Evolutionary conservation across 1,284 basidiomycete genomes (phyloP), one percentile per base, ranked within the genome.

Genomic region (Trametes versicolor): DNA sequence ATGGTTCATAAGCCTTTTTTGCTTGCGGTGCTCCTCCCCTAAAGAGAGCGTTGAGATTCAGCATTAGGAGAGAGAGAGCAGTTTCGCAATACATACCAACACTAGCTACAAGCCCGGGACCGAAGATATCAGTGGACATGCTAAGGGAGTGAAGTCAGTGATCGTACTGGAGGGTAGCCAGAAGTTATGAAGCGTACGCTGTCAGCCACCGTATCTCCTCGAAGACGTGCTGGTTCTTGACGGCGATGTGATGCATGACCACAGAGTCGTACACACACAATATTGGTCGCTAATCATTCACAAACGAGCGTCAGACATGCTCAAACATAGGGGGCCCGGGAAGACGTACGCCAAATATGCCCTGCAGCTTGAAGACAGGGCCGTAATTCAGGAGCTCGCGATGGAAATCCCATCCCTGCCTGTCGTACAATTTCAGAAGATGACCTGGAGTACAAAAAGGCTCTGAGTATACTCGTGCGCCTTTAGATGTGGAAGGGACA

Each of bases 1-100:
- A 6, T 74, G 74, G 41, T 70, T 74, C 21, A 76, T 64, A n/a
- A 76, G 64, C 53, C 74, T 72, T 19, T 70, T 65, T 21, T 74
- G 70, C 27, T 58, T 69, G 43, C 61, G 64, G 50, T 73, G 71
- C 0, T 65, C 58, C 19, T 67, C 69, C 23, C 71, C 73, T 73
- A 37, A 17, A 39, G 37, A 39, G 37, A 17, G 37, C 13, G 4
- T n/a, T 10, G 19, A 23, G 19, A 19, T 5, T 10, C 45, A n/a
- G 25, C 6, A 13, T n/a, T 23, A 55, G 19, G 19, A 41, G 12
- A n/a, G 4, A 8, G 34, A 15, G 36, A 27, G 13, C 4, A 36
- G 41, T 9, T 5, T 5, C 0, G 8, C 12, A 2, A 17, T 25
- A 54, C 60, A 8, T 13, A 57, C 61, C 61, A 1, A 27, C 27